phyloP scores from a whole-genome alignment of 306 rosid genomes.

The Cucurbita moschata region DNA sequence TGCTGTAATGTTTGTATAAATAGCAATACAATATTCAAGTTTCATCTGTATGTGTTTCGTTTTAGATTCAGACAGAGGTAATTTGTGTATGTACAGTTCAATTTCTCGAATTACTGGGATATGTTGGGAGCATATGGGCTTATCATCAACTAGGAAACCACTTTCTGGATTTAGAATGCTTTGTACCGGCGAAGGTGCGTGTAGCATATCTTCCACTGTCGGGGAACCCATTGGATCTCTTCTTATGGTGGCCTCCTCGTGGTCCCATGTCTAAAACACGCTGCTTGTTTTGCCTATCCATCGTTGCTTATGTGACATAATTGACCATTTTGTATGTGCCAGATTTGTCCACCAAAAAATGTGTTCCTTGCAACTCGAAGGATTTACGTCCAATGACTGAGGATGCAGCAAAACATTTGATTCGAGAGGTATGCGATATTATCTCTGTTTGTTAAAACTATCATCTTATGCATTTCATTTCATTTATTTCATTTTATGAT shows the following conservation, averaged over 20 bases:
- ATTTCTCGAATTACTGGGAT: constrained; percentile 24
- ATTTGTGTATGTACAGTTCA: constrained; percentile 21
- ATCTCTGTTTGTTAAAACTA: neutral
- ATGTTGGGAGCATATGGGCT: constrained; percentile 21
- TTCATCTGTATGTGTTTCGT: neutral
- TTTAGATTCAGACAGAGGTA: constrained; percentile 1
- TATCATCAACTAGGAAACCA: constrained; percentile 35
- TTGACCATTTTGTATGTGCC: neutral
- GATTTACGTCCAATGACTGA: constrained; percentile 62
- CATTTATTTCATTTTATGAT: neutral
- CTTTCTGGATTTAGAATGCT: constrained; percentile 36
- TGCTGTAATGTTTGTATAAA: neutral
- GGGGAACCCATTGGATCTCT: neutral
- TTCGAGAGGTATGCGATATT: constrained; percentile 32
- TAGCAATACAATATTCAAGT: neutral
- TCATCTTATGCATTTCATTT: constrained; percentile 1
- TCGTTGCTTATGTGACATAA: neutral
- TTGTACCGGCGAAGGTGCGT: constrained; percentile 53
- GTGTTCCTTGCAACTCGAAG: constrained; percentile 59
- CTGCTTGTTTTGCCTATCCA: neutral
- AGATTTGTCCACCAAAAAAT: constrained; percentile 53
- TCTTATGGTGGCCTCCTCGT: neutral
- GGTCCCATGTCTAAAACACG: neutral
- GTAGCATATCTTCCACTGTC: neutral
- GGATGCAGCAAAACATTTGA: constrained; percentile 38